Conservation (phyloP, 106 monocot species). For the Dactylorhiza incarnata region DNA sequence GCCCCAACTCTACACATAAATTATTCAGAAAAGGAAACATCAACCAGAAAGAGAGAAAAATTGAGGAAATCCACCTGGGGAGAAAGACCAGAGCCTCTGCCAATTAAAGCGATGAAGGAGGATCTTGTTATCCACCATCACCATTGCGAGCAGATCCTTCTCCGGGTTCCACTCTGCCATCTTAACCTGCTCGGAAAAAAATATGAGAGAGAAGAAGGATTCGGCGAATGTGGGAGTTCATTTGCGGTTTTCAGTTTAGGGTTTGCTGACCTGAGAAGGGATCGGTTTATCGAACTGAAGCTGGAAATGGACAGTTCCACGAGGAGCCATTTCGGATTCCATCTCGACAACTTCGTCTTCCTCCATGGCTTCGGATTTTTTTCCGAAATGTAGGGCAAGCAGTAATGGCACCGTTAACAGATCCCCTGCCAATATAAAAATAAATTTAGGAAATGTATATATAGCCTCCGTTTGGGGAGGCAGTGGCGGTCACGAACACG, state of each 20-base stretch:
- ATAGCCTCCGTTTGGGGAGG: no score
- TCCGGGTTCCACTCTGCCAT: conserved; percentile 97
- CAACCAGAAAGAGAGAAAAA: neutral
- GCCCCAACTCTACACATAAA: neutral
- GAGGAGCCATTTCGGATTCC: conserved; percentile 22
- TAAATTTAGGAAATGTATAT: no score
- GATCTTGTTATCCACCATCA: conserved; percentile 78
- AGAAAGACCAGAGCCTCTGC: conserved; percentile 89
- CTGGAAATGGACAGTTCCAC: conserved; percentile 53
- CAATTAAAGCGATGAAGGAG: conserved; percentile 96
- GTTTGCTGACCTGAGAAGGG: conserved; percentile 53
- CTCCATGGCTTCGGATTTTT: conserved; percentile 10
- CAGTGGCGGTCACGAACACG: no score
- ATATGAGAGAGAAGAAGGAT: neutral
- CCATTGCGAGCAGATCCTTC: conserved; percentile 95
- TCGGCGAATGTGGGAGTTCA: no score
- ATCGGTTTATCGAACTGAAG: conserved; percentile 93
- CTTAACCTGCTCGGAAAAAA: conserved; percentile 42
- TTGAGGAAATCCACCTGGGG: conserved; percentile 42
- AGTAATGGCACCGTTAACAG: no score
- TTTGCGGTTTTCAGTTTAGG: neutral
- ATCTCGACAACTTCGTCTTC: conserved; percentile 26
- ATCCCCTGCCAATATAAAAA: no score
- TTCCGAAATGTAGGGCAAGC: no score
- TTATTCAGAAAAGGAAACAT: neutral